Evolutionary conservation across 2,329 filamentous ascomycete species (phyloP), one percentile per base, ranked within the genome.

Genomic region (Tolypocladium nubicola): DNA sequence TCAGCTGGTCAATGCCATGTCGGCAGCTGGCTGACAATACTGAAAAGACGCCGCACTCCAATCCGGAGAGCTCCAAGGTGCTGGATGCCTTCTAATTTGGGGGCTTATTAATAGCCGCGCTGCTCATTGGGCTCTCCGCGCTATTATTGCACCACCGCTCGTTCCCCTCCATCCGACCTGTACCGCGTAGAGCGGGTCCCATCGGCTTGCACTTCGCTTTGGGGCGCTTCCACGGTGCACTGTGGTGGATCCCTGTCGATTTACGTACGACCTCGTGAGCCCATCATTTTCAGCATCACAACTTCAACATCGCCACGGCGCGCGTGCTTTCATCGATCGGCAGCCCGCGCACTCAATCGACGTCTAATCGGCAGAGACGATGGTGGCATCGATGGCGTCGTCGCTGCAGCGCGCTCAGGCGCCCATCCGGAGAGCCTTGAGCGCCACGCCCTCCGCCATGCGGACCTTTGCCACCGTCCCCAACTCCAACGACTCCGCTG

Each of bases 401-500:
- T 70, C 72, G 3, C 68, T 80, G 39, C 73, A 72, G 58, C 71
- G 74, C 61, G 71, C 73, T 37, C 74, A 73, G 43, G 68, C 67
- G 55, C 76, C 76, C 55, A 66, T 79, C 21, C 72, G 75, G 57
- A 70, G 71, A 59, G 74, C 70, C 38, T 64, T 79, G 38, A 63
- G 66, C 59, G 63, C 67, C 56, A 62, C 71, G 37, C 60, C 71
- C 47, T 63, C 64, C 11, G 57, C 64, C 53, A 56, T 68, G 59
- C 73, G 77, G 61, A 64, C 70, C 50, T 76, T 79, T 63, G 78
- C 78, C 68, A 80, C 78, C 59, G 70, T 79, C 60, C 76, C 71
- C 59, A 64, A 66, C 56, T 57, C 68, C 62, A 61, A 62, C 62
- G 64, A 67, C 53, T 37, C 65, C 52, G 61, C 58, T 54, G 59